phyloP scores from a whole-genome alignment of 2,329 filamentous ascomycete species.

The Diplodia intermedia region DNA sequence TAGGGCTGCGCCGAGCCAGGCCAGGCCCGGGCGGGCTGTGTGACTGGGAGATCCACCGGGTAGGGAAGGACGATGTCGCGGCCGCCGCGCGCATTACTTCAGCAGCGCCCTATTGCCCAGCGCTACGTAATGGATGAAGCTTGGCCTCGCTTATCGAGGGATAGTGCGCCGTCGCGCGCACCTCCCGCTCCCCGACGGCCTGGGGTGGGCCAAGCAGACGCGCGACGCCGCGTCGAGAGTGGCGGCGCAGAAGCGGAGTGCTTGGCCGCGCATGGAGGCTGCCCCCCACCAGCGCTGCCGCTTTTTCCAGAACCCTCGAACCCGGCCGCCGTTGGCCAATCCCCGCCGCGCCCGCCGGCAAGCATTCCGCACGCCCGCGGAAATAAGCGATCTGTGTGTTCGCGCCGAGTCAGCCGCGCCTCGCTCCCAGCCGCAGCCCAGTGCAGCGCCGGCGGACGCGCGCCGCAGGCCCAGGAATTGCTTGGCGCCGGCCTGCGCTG shows the following conservation, averaged over 20 bases:
- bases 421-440: slow-evolving; percentile 16
- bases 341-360: background rate
- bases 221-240: slow-evolving; percentile 6
- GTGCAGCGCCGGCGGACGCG: slow-evolving; percentile 15
- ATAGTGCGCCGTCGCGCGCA: slow-evolving; percentile 24
- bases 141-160: slow-evolving; percentile 30
- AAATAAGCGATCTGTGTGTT: slow-evolving; percentile 31
- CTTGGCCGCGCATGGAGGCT: slow-evolving; percentile 25
- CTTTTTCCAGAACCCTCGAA: slow-evolving; percentile 29
- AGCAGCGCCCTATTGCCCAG: slow-evolving; percentile 26
- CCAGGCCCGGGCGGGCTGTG: slow-evolving; percentile 23
- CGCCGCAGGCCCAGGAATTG: slow-evolving; percentile 6
- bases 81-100: slow-evolving; percentile 13
- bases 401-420: slow-evolving; percentile 21
- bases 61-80: slow-evolving; percentile 30
- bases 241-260: slow-evolving; percentile 24
- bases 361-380: slow-evolving; percentile 17
- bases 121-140: slow-evolving; percentile 30
- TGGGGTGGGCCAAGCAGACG: slow-evolving; percentile 23
- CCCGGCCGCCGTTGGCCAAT: slow-evolving; percentile 21
- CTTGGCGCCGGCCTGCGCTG: slow-evolving; percentile 11
- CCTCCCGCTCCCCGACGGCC: slow-evolving; percentile 27
- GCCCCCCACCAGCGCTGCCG: slow-evolving; percentile 20
- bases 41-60: slow-evolving; percentile 27
- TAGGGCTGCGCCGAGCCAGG: slow-evolving; percentile 30